Conservation (phyloP, 2,329 filamentous ascomycete genomes). For the Nannizzia gypsea region DNA sequence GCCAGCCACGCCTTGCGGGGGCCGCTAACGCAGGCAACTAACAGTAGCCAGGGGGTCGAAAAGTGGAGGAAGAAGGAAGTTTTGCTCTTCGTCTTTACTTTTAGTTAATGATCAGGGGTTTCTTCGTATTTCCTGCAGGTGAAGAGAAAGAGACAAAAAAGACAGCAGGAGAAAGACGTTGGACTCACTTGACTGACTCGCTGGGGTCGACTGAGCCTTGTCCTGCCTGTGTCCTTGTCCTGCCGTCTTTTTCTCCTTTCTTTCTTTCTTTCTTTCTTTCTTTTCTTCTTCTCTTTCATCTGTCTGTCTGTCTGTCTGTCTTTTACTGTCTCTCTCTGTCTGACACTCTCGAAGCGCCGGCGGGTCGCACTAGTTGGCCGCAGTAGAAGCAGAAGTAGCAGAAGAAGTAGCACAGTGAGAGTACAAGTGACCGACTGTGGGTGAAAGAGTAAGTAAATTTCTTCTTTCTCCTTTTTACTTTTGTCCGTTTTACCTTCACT, state of each 20-base stretch:
- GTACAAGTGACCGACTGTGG: too few species aligned
- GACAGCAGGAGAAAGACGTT: too few species aligned
- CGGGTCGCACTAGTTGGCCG: background rate
- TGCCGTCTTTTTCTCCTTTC: constrained; percentile 14
- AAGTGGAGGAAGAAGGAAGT: too few species aligned
- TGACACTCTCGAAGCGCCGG: background rate
- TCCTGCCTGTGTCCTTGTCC: background rate
- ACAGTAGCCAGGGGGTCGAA: background rate
- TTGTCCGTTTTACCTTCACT: background rate
- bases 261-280: constrained; percentile 12
- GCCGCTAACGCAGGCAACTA: background rate
- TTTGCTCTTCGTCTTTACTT: too few species aligned
- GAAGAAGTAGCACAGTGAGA: too few species aligned
- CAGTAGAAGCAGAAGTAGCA: too few species aligned
- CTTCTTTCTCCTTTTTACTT: background rate
- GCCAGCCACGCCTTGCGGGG: background rate
- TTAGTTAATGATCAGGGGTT: too few species aligned
- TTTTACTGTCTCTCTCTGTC: background rate
- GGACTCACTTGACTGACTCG: too few species aligned
- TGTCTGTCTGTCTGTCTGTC: background rate
- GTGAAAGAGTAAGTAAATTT: too few species aligned
- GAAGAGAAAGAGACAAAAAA: too few species aligned
- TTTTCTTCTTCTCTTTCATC: constrained; percentile 2
- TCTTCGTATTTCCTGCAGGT: too few species aligned
- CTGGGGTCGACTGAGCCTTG: too few species aligned